These are phyloP conservation scores for Diplodia seriata DNA, from an alignment of 2,329 filamentous ascomycete species.

Conservation along the genomic window DNA sequence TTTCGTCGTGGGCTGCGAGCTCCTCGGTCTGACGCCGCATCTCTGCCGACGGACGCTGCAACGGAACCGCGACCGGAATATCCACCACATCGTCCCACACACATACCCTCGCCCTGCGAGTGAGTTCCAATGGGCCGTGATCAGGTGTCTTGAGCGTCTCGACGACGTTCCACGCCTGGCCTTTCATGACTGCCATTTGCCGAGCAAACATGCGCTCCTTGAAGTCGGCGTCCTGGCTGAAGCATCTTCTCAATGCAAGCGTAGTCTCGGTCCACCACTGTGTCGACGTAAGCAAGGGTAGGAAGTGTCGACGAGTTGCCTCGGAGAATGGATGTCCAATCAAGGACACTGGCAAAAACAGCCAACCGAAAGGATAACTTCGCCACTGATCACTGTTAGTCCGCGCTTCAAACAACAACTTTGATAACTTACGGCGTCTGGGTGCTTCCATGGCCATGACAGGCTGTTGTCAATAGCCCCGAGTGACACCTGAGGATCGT, in stretches of 20 bases:
- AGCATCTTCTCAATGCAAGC: slow-evolving; percentile 81
- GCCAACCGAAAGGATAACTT: slow-evolving; percentile 97
- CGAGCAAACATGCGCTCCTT: slow-evolving; percentile 99
- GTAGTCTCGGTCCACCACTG: slow-evolving; percentile 98
- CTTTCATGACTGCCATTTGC: slow-evolving; percentile 98
- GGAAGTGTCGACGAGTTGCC: slow-evolving; percentile 89
- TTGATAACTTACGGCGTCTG: slow-evolving; percentile 75
- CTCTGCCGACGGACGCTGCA: slow-evolving; percentile 85
- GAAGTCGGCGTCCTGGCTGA: slow-evolving; percentile 92
- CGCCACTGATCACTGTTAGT: slow-evolving; percentile 61
- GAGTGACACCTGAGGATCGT: slow-evolving; percentile 70
- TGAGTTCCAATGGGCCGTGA: slow-evolving; percentile 92
- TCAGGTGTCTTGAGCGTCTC: slow-evolving; percentile 93
- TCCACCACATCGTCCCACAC: slow-evolving; percentile 99
- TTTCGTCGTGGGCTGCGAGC: slow-evolving; percentile 51
- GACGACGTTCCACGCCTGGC: slow-evolving; percentile 98
- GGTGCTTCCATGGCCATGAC: slow-evolving; percentile 99
- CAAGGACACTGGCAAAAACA: slow-evolving; percentile 93
- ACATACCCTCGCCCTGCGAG: slow-evolving; percentile 85
- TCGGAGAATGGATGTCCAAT: slow-evolving; percentile 97
- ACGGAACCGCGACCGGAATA: slow-evolving; percentile 89
- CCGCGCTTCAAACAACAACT: slow-evolving; percentile 21
- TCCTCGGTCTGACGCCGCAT: slow-evolving; percentile 67
- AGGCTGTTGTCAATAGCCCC: slow-evolving; percentile 98
- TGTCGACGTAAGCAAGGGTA: slow-evolving; percentile 93